Base-by-base conservation (phyloP, 1,139 yeast species). In the Hemisphaericaspora lyxosophila region DNA sequence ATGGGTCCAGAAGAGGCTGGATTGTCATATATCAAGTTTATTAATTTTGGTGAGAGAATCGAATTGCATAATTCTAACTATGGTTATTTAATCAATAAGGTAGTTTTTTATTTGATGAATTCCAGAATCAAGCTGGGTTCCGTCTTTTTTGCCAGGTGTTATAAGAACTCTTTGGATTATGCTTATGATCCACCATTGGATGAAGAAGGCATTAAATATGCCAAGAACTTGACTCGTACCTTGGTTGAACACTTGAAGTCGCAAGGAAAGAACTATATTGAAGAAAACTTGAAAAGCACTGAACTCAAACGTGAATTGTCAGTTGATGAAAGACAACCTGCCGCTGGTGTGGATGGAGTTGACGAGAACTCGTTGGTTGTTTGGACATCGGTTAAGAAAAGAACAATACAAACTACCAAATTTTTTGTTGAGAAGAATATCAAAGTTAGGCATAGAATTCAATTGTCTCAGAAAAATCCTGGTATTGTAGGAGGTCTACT, bases 351-450 rank as follows among this genome's bases (percentile, higher is more conserved):
- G 1, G 75, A 71, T 45, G 78, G 78, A 2, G 60, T 64, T 4
- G 63, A 70, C 38, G 75, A 74, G 15, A 65, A 72, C 40, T 67
- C 78, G n/a, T 69, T 83, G 44, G 79, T 79, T 5, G 89, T 92
- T 11, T 92, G 97, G 97, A 87, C 97, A 1, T 90, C 97, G 1
- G 89, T 94, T 5, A 78, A 96, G 43, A 73, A 78, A 49, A 76
- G 97, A 53, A 89, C 97, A 0, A 72, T 83, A 12, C 88, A 89
- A 51, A 80, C 96, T 2, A 89, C 94, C 0, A 72, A 74, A 38
- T 78, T 73, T 43, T 85, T 90, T 58, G 68, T 76, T 29, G 73
- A 76, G 7, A 71, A 67, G 36, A 82, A 78, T 20, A 75, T 86
- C 42, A 72, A 73, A 5, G 81, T 82, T 12, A 70, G 82, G 40